Evolutionary conservation across 2,329 filamentous ascomycete genomes (phyloP).

Genomic region (Fusarium poae): DNA sequence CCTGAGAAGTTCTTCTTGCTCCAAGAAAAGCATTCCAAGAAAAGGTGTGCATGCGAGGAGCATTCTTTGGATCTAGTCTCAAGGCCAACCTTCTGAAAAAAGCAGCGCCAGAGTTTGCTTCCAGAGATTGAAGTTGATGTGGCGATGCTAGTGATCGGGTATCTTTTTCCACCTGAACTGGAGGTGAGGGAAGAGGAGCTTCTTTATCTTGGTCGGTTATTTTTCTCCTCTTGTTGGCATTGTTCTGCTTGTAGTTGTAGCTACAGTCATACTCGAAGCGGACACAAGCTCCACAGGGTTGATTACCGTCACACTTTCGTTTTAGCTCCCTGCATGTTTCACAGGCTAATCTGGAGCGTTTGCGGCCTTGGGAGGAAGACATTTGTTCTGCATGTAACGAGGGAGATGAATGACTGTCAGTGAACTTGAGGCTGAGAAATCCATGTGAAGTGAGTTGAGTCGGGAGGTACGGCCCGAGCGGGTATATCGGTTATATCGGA

Average conservation of each 20-base stretch:
- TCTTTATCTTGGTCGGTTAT: slow-evolving; percentile 1
- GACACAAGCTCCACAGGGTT: slow-evolving; percentile 66
- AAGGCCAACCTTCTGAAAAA: slow-evolving; percentile 67
- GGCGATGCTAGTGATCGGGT: slow-evolving; percentile 24
- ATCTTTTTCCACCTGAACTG: slow-evolving; percentile 10
- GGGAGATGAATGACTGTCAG: background rate
- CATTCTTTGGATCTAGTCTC: slow-evolving; percentile 65
- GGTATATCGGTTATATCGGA: slow-evolving; percentile 28
- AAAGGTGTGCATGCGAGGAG: slow-evolving; percentile 67
- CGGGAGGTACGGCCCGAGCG: slow-evolving; percentile 35
- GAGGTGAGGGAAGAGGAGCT: slow-evolving; percentile 7
- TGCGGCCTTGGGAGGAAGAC: slow-evolving; percentile 45
- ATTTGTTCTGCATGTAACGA: slow-evolving; percentile 10
- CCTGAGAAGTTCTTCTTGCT: slow-evolving; percentile 38
- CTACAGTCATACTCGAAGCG: slow-evolving; percentile 67
- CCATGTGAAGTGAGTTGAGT: background rate
- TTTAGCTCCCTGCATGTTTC: slow-evolving; percentile 67
- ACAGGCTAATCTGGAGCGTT: slow-evolving; percentile 61
- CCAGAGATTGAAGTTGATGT: slow-evolving; percentile 58
- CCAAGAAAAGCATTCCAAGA: slow-evolving; percentile 64
- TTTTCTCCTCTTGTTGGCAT: slow-evolving; percentile 30
- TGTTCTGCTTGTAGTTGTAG: slow-evolving; percentile 54
- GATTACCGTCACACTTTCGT: slow-evolving; percentile 66
- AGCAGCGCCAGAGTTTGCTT: slow-evolving; percentile 69
- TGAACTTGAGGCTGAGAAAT: background rate